Conservation (phyloP, 257 asterid genomes). For the Ballota nigra region DNA sequence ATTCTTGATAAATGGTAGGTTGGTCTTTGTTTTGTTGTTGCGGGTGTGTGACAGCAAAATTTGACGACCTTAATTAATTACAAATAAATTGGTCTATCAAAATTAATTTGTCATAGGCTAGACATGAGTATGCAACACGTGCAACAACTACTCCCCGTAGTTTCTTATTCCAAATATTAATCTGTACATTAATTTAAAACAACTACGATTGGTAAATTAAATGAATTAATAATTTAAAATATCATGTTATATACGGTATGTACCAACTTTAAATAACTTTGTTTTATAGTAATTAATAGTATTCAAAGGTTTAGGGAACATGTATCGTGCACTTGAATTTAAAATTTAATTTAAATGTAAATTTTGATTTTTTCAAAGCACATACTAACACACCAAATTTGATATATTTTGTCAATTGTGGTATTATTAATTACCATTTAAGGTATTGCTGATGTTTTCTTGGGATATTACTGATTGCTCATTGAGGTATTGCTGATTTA, state of each 20-base stretch:
- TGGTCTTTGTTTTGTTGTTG: background rate
- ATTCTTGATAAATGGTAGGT: conserved; percentile 2
- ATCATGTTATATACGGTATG: background rate
- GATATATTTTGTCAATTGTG: too few species aligned
- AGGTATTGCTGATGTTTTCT: too few species aligned
- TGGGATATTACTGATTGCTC: too few species aligned
- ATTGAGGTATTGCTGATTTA: too few species aligned
- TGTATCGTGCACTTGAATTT: too few species aligned
- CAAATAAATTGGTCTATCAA: background rate
- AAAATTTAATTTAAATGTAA: too few species aligned
- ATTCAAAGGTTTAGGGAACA: too few species aligned
- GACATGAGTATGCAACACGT: conserved; percentile 28
- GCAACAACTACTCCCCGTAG: conserved; percentile 30
- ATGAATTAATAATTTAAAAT: conserved; percentile 11
- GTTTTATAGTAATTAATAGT: background rate
- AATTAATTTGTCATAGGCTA: background rate
- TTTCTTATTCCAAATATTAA: background rate
- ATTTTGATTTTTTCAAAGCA: too few species aligned
- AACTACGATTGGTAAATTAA: background rate
- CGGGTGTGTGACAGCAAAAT: background rate
- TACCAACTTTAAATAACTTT: background rate
- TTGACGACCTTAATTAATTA: background rate
- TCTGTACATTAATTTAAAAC: background rate
- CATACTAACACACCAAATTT: too few species aligned
- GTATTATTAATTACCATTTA: too few species aligned